Percentiles rank a stretch among this genome's conserved stretches.
Evolutionary conservation across 2,329 filamentous ascomycete species (phyloP).

Genomic region (Talaromyces sp.): DNA sequence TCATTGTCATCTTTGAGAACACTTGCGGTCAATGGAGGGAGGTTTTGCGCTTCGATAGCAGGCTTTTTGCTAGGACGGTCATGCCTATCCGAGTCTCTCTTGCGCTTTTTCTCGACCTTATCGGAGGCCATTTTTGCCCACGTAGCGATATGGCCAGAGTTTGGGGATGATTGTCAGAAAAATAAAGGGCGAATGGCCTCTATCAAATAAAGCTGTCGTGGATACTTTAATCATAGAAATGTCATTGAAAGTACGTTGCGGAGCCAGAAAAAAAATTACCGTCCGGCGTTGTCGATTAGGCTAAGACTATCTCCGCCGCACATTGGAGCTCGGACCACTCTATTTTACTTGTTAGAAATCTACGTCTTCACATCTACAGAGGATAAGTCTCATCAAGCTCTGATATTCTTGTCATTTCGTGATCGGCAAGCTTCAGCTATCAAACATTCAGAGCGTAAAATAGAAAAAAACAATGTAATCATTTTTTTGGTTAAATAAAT

Average conservation of each 20-base stretch:
- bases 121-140: constrained; percentile 9
- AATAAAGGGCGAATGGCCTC: neutral
- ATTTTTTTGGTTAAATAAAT: constrained; percentile 27
- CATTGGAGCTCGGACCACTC: constrained; percentile 3
- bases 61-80: constrained; percentile 47
- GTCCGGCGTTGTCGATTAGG: neutral
- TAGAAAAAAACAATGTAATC: neutral
- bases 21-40: constrained; percentile 41
- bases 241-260: neutral
- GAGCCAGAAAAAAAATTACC: constrained; percentile 3
- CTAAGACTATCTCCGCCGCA: constrained; percentile 5
- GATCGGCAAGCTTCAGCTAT: constrained; percentile 24
- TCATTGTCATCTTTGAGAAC: constrained; percentile 45
- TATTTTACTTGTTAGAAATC: neutral
- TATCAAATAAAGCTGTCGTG: neutral
- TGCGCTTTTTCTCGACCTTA: constrained; percentile 46
- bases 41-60: constrained; percentile 33
- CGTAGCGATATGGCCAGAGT: no score
- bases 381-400: neutral
- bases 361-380: neutral
- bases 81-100: constrained; percentile 42
- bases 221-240: neutral
- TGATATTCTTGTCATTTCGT: constrained; percentile 14
- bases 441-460: neutral
- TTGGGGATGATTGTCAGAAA: neutral